Evolutionary conservation across 208 protist species (phyloP).

Genomic region (Acanthamoeba divionensis): DNA sequence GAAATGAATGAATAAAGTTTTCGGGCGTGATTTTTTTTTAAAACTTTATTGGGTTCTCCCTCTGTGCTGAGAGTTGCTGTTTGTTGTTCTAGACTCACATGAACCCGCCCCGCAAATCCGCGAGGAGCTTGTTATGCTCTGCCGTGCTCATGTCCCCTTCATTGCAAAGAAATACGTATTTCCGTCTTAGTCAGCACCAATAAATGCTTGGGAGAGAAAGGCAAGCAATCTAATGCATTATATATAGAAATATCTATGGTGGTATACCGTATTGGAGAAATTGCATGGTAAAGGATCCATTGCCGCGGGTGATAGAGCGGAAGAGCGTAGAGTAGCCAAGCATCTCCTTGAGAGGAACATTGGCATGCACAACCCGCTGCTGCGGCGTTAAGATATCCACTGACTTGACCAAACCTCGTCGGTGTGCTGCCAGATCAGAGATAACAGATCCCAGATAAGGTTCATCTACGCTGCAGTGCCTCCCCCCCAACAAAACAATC

Average conservation of each 20-base stretch:
- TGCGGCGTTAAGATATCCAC: background rate
- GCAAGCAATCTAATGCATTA: too few relatives aligned
- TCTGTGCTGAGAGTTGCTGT: too few relatives aligned
- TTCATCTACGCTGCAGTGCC: background rate
- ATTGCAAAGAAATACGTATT: background rate
- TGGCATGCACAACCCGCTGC: background rate
- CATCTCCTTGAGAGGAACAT: conserved; percentile 12
- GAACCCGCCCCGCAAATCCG: background rate
- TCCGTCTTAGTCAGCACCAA: background rate
- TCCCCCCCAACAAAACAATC: background rate
- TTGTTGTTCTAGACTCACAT: background rate
- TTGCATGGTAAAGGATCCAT: conserved; percentile 19
- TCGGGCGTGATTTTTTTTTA: background rate
- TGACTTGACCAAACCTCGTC: background rate
- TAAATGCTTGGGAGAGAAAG: background rate
- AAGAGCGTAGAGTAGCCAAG: conserved; percentile 34
- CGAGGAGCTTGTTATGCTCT: background rate
- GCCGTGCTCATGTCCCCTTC: background rate
- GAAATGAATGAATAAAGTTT: background rate
- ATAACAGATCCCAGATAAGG: background rate
- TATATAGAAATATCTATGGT: background rate
- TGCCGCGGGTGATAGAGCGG: conserved; percentile 8
- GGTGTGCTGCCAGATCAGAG: background rate
- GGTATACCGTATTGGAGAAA: conserved; percentile 11
- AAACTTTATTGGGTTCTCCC: too few relatives aligned